Conservation (phyloP, 2,329 filamentous ascomycete genomes). For the Bipolaris victoriae region DNA sequence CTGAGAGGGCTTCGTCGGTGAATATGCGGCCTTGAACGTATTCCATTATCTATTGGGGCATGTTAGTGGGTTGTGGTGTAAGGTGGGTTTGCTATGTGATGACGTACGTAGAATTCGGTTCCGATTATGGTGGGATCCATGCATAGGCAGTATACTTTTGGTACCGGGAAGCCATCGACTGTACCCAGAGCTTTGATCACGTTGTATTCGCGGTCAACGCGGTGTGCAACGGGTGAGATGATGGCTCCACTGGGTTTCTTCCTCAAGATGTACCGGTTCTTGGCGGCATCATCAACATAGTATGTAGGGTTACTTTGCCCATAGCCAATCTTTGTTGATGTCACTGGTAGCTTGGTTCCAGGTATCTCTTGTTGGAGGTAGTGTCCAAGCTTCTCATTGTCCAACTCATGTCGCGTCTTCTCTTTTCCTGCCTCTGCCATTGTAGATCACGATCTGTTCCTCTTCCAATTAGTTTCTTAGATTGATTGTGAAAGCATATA, state of each 20-base stretch:
- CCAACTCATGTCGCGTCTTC: slow-evolving; percentile 36
- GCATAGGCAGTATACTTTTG: slow-evolving; percentile 81
- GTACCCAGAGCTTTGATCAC: slow-evolving; percentile 79
- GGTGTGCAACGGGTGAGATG: slow-evolving; percentile 89
- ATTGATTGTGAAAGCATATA: neutral
- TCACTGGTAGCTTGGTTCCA: slow-evolving; percentile 31
- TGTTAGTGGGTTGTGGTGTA: neutral
- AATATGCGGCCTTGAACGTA: slow-evolving; percentile 93
- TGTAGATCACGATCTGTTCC: neutral
- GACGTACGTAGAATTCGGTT: slow-evolving; percentile 77
- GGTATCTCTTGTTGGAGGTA: slow-evolving; percentile 40
- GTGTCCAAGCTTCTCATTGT: slow-evolving; percentile 36
- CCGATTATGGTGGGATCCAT: slow-evolving; percentile 79
- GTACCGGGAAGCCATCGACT: slow-evolving; percentile 82
- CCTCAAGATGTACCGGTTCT: slow-evolving; percentile 79
- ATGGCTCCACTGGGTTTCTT: slow-evolving; percentile 95
- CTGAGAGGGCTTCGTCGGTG: slow-evolving; percentile 81
- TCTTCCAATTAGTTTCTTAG: neutral
- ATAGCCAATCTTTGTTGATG: slow-evolving; percentile 77
- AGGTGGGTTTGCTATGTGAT: neutral
- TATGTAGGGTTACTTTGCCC: slow-evolving; percentile 98
- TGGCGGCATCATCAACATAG: slow-evolving; percentile 72
- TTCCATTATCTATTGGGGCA: slow-evolving; percentile 73
- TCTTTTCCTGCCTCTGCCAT: slow-evolving; percentile 25
- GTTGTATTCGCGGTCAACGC: slow-evolving; percentile 91